A percentile compares a stretch with the other conserved stretches of the same genome.
phyloP scores from a whole-genome alignment of 2,329 filamentous ascomycete species.

The Pestalotiopsis sp. region DNA sequence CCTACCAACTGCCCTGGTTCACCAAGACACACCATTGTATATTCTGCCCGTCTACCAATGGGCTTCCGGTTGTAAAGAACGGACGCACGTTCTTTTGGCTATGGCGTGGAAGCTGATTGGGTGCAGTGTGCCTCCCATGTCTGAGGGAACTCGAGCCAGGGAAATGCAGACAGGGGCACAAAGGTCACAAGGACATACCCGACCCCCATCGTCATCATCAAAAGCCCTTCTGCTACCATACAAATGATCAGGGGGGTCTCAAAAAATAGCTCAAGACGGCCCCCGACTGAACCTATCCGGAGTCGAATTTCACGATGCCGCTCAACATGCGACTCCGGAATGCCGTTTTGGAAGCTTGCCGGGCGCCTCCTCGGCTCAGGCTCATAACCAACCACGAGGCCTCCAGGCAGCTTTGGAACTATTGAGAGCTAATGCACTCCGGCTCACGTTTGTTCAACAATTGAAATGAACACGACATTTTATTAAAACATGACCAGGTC shows the following conservation, averaged over 20 bases:
- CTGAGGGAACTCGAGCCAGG: conserved; percentile 19
- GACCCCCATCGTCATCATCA: conserved; percentile 16
- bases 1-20: not conserved
- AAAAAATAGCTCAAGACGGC: conserved; percentile 14
- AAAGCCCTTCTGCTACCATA: not conserved
- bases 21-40: not conserved
- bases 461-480: not conserved
- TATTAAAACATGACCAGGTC: not conserved
- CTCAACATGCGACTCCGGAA: not conserved
- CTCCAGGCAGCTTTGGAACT: not conserved
- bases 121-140: conserved; percentile 16
- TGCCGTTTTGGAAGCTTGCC: conserved; percentile 8
- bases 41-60: not conserved
- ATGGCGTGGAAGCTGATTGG: conserved; percentile 24
- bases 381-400: not conserved
- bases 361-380: not conserved
- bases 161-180: conserved; percentile 23
- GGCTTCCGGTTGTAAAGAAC: not conserved
- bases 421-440: not conserved
- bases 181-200: conserved; percentile 26
- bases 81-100: not conserved
- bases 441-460: not conserved
- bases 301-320: conserved; percentile 6
- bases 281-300: conserved; percentile 10
- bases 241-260: conserved; percentile 21